These are phyloP conservation scores for Fusarium citri DNA, from an alignment of 2,329 filamentous ascomycete species.

Conservation along the genomic window DNA sequence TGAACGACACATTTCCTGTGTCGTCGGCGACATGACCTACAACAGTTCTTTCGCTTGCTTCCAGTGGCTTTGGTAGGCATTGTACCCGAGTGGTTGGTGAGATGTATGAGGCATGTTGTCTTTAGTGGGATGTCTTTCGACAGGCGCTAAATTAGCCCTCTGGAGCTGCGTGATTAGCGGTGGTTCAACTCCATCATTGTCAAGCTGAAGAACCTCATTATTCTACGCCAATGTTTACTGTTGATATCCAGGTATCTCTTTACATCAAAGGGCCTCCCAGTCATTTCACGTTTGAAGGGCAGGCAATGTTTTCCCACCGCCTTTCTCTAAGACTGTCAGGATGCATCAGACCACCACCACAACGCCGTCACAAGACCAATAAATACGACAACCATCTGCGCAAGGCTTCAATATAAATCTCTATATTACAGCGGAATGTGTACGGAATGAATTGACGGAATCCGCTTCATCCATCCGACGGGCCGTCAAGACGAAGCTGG, in stretches of 20 bases:
- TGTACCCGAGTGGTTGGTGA: neutral
- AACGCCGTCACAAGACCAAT: neutral
- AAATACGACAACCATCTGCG: neutral
- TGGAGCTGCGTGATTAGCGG: neutral
- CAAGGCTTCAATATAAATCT: neutral
- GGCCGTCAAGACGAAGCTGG: neutral
- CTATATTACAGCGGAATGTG: neutral
- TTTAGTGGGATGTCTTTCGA: neutral
- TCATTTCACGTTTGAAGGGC: neutral
- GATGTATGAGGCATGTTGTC: neutral
- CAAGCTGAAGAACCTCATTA: neutral
- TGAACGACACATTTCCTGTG: slow-evolving; percentile 9
- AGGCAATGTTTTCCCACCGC: neutral
- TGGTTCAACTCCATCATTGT: neutral
- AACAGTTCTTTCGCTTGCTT: slow-evolving; percentile 10
- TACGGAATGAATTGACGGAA: neutral
- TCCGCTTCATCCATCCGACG: neutral
- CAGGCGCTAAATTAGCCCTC: neutral
- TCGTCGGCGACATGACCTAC: neutral
- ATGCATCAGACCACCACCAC: neutral
- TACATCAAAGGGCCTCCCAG: accelerated
- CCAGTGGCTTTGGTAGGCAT: neutral
- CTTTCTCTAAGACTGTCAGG: neutral
- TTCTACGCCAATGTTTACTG: neutral
- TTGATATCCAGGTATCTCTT: neutral